Conservation (phyloP, 352 stramenopile genomes). For the Globisporangium carolinianum region DNA sequence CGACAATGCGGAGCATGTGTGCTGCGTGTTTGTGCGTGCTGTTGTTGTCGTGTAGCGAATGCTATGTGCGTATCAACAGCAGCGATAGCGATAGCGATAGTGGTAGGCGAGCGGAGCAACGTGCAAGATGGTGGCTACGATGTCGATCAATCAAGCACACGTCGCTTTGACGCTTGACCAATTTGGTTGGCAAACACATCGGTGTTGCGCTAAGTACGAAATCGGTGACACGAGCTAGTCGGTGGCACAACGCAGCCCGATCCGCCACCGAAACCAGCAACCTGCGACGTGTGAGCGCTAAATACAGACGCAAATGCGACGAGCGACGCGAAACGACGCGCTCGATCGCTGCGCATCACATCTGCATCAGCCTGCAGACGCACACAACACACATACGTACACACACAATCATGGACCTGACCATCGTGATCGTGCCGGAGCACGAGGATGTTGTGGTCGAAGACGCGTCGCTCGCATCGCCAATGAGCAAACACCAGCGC, state of each 20-base stretch:
- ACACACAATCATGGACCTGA: slow-evolving; percentile 29
- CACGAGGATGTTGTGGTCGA: slow-evolving; percentile 11
- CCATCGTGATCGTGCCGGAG: slow-evolving; percentile 29
- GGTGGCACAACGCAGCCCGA: background rate
- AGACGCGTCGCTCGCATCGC: slow-evolving; percentile 25
- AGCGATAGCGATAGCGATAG: background rate
- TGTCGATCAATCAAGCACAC: background rate
- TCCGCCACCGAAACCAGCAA: slow-evolving; percentile 8
- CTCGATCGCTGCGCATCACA: too few relatives aligned
- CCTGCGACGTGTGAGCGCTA: slow-evolving; percentile 24
- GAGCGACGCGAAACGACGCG: too few relatives aligned
- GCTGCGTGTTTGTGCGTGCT: background rate
- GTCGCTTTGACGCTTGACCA: slow-evolving; percentile 1
- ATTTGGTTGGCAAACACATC: slow-evolving; percentile 26
- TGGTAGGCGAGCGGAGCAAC: too few relatives aligned
- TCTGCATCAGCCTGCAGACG: too few relatives aligned
- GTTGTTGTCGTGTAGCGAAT: background rate
- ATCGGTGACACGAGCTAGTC: background rate
- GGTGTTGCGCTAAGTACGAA: slow-evolving; percentile 1
- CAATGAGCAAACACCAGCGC: slow-evolving; percentile 68
- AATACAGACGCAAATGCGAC: background rate
- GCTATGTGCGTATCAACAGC: background rate
- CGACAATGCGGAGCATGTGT: slow-evolving; percentile 71
- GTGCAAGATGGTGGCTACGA: background rate
- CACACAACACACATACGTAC: background rate